phyloP scores from a whole-genome alignment of 345 rosid genomes.

The Gossypium arboreum region DNA sequence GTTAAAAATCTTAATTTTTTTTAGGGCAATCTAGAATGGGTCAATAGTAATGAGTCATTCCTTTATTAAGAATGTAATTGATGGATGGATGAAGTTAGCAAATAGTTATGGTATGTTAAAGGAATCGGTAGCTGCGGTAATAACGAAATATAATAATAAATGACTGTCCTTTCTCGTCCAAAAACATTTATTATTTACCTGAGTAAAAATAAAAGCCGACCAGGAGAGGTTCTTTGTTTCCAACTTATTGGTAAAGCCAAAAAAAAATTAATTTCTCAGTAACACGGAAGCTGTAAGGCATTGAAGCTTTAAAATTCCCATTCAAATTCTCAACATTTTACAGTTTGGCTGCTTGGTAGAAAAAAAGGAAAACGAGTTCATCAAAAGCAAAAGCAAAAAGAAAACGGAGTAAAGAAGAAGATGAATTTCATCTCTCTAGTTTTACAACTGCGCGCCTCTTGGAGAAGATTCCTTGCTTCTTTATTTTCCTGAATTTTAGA shows the following conservation, averaged over 20 bases:
- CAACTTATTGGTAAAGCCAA: not conserved
- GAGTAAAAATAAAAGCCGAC: too few species aligned
- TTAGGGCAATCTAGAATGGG: too few species aligned
- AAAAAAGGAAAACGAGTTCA: not conserved
- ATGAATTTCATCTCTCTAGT: not conserved
- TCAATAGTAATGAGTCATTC: too few species aligned
- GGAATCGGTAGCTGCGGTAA: too few species aligned
- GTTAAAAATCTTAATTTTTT: too few species aligned
- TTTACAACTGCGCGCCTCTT: not conserved
- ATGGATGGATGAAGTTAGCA: too few species aligned
- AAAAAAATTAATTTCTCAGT: not conserved
- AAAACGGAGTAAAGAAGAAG: not conserved
- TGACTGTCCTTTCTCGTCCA: not conserved
- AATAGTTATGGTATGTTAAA: too few species aligned
- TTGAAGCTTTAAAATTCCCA: not conserved
- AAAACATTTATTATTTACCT: not conserved
- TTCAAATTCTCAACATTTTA: not conserved
- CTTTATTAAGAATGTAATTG: too few species aligned
- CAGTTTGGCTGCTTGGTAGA: not conserved
- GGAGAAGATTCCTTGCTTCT: not conserved
- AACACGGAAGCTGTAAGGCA: not conserved
- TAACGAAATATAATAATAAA: too few species aligned
- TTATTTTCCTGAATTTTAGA: not conserved
- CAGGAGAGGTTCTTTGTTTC: not conserved
- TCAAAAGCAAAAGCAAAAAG: not conserved